Conservation (phyloP, 306 rosid genomes). For the Rubus idaeus region DNA sequence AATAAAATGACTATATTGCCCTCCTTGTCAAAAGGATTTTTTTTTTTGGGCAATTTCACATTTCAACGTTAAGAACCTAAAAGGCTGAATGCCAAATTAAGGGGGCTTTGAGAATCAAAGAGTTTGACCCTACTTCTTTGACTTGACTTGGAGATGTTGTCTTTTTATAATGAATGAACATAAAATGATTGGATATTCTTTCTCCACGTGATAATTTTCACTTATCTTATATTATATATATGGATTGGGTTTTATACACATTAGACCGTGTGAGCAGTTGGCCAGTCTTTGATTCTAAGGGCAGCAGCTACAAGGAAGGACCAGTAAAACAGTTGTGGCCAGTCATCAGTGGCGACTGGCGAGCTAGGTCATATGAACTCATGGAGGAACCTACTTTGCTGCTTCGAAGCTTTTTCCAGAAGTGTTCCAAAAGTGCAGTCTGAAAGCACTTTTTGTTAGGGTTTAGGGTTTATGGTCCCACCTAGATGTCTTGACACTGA, state of each 20-base stretch:
- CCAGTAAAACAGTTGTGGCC: background rate
- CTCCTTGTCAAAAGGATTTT: background rate
- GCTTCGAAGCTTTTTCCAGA: constrained; percentile 7
- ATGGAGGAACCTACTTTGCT: background rate
- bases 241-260: background rate
- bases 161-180: background rate
- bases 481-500: background rate
- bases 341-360: constrained; percentile 7
- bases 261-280: constrained; percentile 8
- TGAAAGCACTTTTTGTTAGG: background rate
- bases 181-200: background rate
- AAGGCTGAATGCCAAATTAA: background rate
- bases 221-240: background rate
- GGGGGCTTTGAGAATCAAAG: background rate
- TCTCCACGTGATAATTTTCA: background rate
- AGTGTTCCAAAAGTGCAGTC: background rate
- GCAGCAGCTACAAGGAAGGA: background rate
- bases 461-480: too few species aligned
- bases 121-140: constrained; percentile 3
- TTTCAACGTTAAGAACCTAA: background rate
- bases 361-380: background rate
- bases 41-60: too few species aligned
- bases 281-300: background rate
- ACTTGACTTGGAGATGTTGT: background rate
- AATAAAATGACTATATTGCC: background rate